Conservation (phyloP, 2,329 filamentous ascomycete genomes). For the Lachnellula occidentalis region DNA sequence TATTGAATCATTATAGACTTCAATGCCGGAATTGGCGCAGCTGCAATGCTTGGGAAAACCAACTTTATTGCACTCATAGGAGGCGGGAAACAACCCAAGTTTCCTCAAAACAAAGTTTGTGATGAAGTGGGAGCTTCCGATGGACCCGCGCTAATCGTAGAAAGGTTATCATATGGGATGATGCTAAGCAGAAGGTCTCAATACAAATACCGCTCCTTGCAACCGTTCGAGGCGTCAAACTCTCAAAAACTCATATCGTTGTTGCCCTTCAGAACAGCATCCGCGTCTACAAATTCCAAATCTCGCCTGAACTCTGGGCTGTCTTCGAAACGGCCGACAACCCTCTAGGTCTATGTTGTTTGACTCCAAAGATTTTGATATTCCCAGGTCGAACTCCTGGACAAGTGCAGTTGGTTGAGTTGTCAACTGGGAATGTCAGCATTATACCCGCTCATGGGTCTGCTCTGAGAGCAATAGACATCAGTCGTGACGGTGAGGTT, state of each 20-base stretch:
- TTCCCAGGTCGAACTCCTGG: conserved; percentile 85
- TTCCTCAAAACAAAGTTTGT: conserved; percentile 74
- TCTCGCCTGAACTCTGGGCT: conserved; percentile 62
- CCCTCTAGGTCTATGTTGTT: conserved; percentile 69
- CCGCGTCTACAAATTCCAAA: conserved; percentile 73
- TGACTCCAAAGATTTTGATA: conserved; percentile 67
- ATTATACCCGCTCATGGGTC: conserved; percentile 90
- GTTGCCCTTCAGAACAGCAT: conserved; percentile 79
- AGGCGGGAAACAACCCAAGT: conserved; percentile 79
- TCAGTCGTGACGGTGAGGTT: conserved; percentile 75
- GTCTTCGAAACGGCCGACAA: conserved; percentile 86
- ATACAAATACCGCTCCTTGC: conserved; percentile 76
- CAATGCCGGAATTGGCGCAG: conserved; percentile 74
- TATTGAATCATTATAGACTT: conserved; percentile 50
- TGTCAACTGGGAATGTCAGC: conserved; percentile 74
- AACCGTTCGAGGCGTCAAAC: conserved; percentile 71
- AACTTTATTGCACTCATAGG: conserved; percentile 88
- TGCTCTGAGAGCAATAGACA: conserved; percentile 67
- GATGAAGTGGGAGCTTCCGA: neutral
- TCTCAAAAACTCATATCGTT: conserved; percentile 71
- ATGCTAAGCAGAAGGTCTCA: conserved; percentile 67
- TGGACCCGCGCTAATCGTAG: conserved; percentile 14
- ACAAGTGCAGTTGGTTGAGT: conserved; percentile 82
- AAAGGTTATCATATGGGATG: conserved; percentile 85
- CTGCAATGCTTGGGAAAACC: conserved; percentile 79